A percentile compares a stretch with the other conserved stretches of the same genome.
These are phyloP conservation scores for Camellia oleifera DNA, from an alignment of 179 eudicot genomes.

Conservation along the genomic window DNA sequence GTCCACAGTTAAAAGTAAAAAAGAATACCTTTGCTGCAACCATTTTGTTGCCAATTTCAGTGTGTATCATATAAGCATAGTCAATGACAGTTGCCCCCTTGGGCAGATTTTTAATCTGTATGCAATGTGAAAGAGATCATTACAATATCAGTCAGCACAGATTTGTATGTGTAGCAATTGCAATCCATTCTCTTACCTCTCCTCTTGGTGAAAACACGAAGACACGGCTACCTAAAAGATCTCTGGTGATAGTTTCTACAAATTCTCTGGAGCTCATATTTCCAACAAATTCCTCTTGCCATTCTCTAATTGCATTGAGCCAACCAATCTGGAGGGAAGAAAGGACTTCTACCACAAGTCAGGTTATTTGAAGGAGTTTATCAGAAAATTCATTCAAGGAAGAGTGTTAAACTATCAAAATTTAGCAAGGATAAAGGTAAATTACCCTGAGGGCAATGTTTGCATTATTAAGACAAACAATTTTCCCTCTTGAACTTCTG, in stretches of 20 bases:
- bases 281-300: conserved; percentile 99
- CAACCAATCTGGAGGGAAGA: conserved; percentile 77
- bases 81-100: conserved; percentile 94
- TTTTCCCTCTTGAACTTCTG: conserved; percentile 60
- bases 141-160: conserved; percentile 13
- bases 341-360: conserved; percentile 27
- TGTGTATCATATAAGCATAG: conserved; percentile 97
- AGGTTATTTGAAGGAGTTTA: conserved; percentile 3
- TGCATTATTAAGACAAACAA: conserved; percentile 63
- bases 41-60: conserved; percentile 95
- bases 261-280: conserved; percentile 99
- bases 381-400: conserved; percentile 1
- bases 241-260: conserved; percentile 88
- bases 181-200: conserved; percentile 54
- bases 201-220: conserved; percentile 97
- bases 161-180: not conserved
- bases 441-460: conserved; percentile 85
- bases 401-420: not conserved
- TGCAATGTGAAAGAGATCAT: conserved; percentile 12
- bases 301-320: conserved; percentile 97
- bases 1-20: conserved; percentile 8
- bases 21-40: conserved; percentile 91
- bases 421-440: conserved; percentile 6
- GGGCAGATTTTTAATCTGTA: conserved; percentile 91
- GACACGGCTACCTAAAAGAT: conserved; percentile 92